A percentile compares a stretch with the other conserved stretches of the same genome.
phyloP scores from a whole-genome alignment of 2,329 filamentous ascomycete genomes.

The Neopestalotiopsis rosae region DNA sequence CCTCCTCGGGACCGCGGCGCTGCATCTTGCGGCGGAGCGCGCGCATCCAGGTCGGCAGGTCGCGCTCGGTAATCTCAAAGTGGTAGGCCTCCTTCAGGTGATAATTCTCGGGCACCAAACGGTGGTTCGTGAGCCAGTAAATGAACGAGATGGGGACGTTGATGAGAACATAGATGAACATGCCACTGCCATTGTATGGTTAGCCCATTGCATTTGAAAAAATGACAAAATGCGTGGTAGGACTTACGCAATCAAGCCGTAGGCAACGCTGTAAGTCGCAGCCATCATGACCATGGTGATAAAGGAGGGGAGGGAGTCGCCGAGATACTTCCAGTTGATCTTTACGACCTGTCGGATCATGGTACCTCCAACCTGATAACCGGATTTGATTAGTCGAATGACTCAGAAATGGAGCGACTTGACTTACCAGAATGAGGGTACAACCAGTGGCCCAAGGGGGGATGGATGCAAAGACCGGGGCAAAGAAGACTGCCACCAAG shows the following conservation, averaged over 20 bases:
- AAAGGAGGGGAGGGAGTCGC: constrained; percentile 77
- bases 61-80: constrained; percentile 55
- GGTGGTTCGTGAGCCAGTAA: constrained; percentile 50
- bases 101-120: constrained; percentile 57
- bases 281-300: constrained; percentile 78
- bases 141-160: constrained; percentile 58
- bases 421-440: constrained; percentile 68
- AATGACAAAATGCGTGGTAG: neutral
- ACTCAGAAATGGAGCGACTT: neutral
- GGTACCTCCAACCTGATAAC: constrained; percentile 68
- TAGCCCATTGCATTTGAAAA: neutral
- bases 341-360: constrained; percentile 78
- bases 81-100: constrained; percentile 61
- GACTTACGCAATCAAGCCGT: constrained; percentile 73
- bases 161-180: constrained; percentile 59
- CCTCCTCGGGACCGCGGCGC: constrained; percentile 20
- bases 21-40: constrained; percentile 37
- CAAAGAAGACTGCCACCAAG: constrained; percentile 74
- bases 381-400: neutral
- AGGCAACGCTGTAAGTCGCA: constrained; percentile 80
- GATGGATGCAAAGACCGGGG: constrained; percentile 77
- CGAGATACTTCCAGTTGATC: constrained; percentile 79
- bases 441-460: constrained; percentile 80
- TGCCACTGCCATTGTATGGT: constrained; percentile 41
- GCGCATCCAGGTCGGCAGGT: constrained; percentile 63